Evolutionary conservation across 2,329 filamentous ascomycete genomes (phyloP), one percentile per base, ranked within the genome.

Genomic region (Didymosphaeria variabile): DNA sequence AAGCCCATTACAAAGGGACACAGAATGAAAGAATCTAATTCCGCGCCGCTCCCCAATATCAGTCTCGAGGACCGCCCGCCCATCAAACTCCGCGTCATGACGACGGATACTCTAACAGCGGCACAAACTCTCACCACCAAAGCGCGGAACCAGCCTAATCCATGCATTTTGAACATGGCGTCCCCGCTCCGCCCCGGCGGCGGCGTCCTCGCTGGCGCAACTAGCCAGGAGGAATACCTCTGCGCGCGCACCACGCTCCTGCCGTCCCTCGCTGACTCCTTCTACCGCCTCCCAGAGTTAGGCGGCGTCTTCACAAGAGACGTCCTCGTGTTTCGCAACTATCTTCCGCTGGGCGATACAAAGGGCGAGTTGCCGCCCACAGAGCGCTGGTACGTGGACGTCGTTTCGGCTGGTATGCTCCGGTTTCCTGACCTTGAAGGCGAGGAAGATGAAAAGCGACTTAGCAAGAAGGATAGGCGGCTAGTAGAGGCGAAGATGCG

Each of bases 141-240:
- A 19, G 19, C n/a, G 17, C 44, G 50, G 3, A 70, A 67, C 23
- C 72, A 75, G 38, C 66, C 70, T 1, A 83, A 83, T 40, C 80
- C 87, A 1, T 85, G 82, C 4, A 79, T 90, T 26, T 79, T 90
- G 3, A 89, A 88, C 72, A 89, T 90, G 87, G 87, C 87, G 0
- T 90, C 87, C 0, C 86, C 87, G 0, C 80, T 88, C 0, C 82
- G 82, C 0, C 85, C 88, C 0, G 88, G 88, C 13, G 88, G 87
- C 8, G 88, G 88, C 0, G 84, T 90, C 32, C 73, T 89, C 0
- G 82, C 82, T 15, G 88, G 88, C 21, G 86, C 87, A 0, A 84
- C 84, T 9, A 84, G 83, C 4, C 86, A 89, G 63, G 88, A 90
- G 68, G 88, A 89, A 68, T 85, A 82, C 26, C 80, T 90, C 2